Evolutionary conservation across 2,329 filamentous ascomycete species (phyloP).

Genomic region (Epichloe gansuensis): DNA sequence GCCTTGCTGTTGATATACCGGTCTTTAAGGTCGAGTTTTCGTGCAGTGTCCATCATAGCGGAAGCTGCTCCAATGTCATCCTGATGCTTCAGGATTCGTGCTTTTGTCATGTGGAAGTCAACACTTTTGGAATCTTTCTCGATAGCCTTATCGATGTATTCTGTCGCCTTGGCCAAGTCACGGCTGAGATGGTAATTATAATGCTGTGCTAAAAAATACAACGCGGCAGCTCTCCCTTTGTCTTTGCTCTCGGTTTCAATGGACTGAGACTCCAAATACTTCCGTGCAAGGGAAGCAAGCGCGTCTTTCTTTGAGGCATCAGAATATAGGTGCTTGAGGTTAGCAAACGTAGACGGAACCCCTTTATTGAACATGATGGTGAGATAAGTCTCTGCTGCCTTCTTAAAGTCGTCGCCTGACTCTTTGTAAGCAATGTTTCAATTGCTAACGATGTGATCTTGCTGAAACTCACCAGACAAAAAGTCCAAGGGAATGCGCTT

Average conservation of each 20-base stretch:
- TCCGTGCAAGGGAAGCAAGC: constrained; percentile 62
- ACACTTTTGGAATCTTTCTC: constrained; percentile 67
- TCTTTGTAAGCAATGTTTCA: constrained; percentile 10
- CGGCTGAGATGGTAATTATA: constrained; percentile 88
- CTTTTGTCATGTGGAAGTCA: constrained; percentile 91
- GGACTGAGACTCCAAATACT: constrained; percentile 54
- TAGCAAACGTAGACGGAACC: constrained; percentile 90
- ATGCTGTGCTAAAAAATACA: constrained; percentile 93
- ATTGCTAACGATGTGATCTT: not conserved
- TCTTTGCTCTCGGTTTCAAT: constrained; percentile 32
- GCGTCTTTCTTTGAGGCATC: constrained; percentile 65
- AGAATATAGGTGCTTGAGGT: constrained; percentile 84
- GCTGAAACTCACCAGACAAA: constrained; percentile 45
- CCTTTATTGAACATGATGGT: constrained; percentile 79
- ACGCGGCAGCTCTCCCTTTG: constrained; percentile 63
- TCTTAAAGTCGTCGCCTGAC: constrained; percentile 62
- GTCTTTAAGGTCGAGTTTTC: constrained; percentile 75
- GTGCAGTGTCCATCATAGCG: constrained; percentile 77
- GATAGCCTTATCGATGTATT: constrained; percentile 75
- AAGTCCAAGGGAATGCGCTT: constrained; percentile 83
- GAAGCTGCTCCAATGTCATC: constrained; percentile 71
- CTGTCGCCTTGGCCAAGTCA: constrained; percentile 66
- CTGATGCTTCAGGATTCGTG: constrained; percentile 83
- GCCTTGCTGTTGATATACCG: constrained; percentile 98
- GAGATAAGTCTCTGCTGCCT: constrained; percentile 67